Evolutionary conservation across 208 protist genomes (phyloP), one percentile per base, ranked within the genome.

Genomic region (Wallacemonas sp.): DNA sequence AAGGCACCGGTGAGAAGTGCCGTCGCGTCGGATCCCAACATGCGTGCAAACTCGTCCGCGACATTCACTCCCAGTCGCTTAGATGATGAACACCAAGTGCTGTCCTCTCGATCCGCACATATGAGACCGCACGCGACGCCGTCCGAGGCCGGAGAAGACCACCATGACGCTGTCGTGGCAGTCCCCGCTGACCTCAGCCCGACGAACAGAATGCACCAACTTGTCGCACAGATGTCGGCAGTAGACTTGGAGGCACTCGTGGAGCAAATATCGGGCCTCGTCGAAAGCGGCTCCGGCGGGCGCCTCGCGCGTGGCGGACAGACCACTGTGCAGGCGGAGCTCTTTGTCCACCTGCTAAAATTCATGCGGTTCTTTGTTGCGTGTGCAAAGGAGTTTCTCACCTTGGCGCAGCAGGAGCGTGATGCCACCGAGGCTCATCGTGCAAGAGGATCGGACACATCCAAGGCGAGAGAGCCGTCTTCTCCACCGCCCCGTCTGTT

Each of bases 341-440:
- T 79, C 19, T 59, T 86, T 34, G n/a, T 15, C 5, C 79, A 86
- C 67, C 44, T 55, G 39, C 27, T 82, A 4, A 74, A 36, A n/a
- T 86, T 76, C 60, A 58, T 79, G 55, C 55, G 72, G 24, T 75
- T 71, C 68, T 79, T 86, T 34, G 21, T 68, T 37, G 21, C 50
- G 50, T 68, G 67, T 24, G 34, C 73, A 26, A 42, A 17, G 26
- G 55, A 58, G 32, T 73, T 74, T 24, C 6, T 74, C 2, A n/a
- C 1, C 1, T 38, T 73, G 1, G 73, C 73, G 10, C 37, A 63
- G 36, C 22, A 58, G 26, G 45, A 36, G 29, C n/a, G n/a, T n/a
- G n/a, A n/a, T n/a, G n/a, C n/a, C n/a, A n/a, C n/a, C n/a, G n/a
- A n/a, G n/a, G n/a, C n/a, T n/a, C n/a, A n/a, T n/a, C n/a, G n/a